Evolutionary conservation across 148 eudicot species (phyloP).

Genomic region (Bassia scoparia): DNA sequence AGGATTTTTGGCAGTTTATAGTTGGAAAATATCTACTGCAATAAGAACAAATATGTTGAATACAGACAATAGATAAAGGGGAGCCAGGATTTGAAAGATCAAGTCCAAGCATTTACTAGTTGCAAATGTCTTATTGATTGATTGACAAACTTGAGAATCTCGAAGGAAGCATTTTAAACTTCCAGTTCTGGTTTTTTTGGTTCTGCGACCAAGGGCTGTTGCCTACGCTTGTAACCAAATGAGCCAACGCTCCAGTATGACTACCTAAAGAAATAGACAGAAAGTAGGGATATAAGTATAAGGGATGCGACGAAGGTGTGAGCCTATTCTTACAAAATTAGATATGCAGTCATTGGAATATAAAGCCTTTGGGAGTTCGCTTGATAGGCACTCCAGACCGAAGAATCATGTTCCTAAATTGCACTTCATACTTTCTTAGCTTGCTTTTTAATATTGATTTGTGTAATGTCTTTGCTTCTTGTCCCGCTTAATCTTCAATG

Average conservation of each 20-base stretch:
- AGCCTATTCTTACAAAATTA: too few relatives aligned
- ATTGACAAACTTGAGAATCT: constrained; percentile 66
- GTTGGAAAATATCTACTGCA: constrained; percentile 83
- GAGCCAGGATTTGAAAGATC: constrained; percentile 10
- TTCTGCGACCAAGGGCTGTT: constrained; percentile 80
- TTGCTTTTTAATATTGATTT: too few relatives aligned
- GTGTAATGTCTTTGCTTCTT: too few relatives aligned
- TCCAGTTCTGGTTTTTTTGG: constrained; percentile 67
- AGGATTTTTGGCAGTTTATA: constrained; percentile 83
- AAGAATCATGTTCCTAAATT: too few relatives aligned
- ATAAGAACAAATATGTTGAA: constrained; percentile 20
- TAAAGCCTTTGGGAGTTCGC: too few relatives aligned
- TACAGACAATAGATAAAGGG: not conserved
- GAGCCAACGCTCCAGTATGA: constrained; percentile 98
- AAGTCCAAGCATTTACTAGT: constrained; percentile 44
- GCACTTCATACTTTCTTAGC: too few relatives aligned
- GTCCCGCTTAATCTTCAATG: too few relatives aligned
- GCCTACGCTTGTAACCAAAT: constrained; percentile 98
- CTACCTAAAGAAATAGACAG: constrained; percentile 45
- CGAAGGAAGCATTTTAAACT: constrained; percentile 88
- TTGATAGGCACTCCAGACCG: too few relatives aligned
- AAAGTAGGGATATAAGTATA: not conserved
- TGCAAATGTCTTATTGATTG: constrained; percentile 62
- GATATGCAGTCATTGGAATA: too few relatives aligned
- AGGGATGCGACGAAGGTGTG: too few relatives aligned